Evolutionary conservation across 1,284 basidiomycete species (phyloP), one percentile per base, ranked within the genome.

Genomic region (Melampsora allii-populina): DNA sequence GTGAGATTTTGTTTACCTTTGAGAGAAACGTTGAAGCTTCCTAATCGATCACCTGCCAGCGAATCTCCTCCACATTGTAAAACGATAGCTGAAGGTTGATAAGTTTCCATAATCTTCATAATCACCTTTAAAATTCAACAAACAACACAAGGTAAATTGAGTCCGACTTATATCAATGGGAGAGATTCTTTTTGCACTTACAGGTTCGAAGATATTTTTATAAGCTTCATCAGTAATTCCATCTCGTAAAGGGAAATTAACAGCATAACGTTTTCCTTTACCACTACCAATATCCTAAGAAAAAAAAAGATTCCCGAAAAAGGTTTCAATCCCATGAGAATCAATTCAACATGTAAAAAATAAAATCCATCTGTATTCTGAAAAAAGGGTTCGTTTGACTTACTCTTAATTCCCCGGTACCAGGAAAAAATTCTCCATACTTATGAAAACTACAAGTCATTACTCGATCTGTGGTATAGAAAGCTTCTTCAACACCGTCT

Each of bases 371-470:
- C 19, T 69, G 36, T 45, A 19, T 24, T 33, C n/a, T 24, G 42
- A 36, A 5, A 58, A 63, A 31, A 66, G 24, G 67, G 53, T 76
- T 36, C 29, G 58, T 63, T 19, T 33, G 36, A 81, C 88, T 79
- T 81, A 91, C 91, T 77, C 94, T 86, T 56, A 98, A 84, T 82
- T 97, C 95, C 39, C 96, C 96, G 1, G 96, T 99, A 12, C 96
- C 96, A 21, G 96, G 96, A 84, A 99, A 99, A 83, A 92, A 99
- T 82, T 99, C 96, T 63, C 96, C 96, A 79, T 97, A 99, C 83
- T 98, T 98, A 83, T 99, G 96, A 83, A 98, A 97, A 78, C 91
- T 94, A 80, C 89, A 89, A 0, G 95, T 98, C 96, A 99, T 98
- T 65, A 99, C 96, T 60, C 96, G 86, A 81, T 99, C 95, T 17